Evolutionary conservation across 1,284 basidiomycete genomes (phyloP), one percentile per base, ranked within the genome.

Genomic region (Trametes pubescens): DNA sequence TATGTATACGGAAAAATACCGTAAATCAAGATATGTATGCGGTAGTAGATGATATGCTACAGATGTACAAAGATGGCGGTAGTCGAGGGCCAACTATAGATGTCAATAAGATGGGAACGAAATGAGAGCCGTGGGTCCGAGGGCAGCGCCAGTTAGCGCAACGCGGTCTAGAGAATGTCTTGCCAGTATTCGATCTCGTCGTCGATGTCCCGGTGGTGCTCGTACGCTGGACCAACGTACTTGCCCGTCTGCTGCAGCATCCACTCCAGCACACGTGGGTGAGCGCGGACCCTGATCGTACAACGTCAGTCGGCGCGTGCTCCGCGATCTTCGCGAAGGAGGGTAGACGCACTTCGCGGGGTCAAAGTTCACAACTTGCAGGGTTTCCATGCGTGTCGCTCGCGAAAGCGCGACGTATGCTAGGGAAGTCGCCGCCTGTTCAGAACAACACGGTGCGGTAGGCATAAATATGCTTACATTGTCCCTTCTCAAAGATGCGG

Each of bases 401-500:
- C 90, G 84, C 9, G 87, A 89, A 8, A 91, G 78, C 0, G 89
- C 89, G 16, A 90, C 88, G 71, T 91, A 90, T 4, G 86, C 86
- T 81, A 79, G 8, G 38, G 71, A 70, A 69, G 48, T 18, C 40
- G 40, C 14, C 38, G 44, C 32, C 38, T 34, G 14, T 16, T 57
- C 37, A 34, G 26, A 13, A 1, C 21, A 13, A 21, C 11, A 0
- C 21, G 16, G 4, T 9, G 16, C 4, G 0, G 16, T 2, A 2
- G 24, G 46, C 43, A 57, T 7, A 7, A 29, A 14, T 14, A 24
- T 9, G 9, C 22, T 51, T 47, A 87, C 88, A 86, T 84, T 91
- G 88, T 22, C 94, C 94, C 69, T 90, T 93, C 76, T 96, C 94
- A 76, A 97, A 94, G 0, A 82, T 87, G 43, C 82, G 79, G 32